Percentiles rank a stretch among this genome's conserved stretches.
Evolutionary conservation across 1,139 yeast genomes (phyloP).

Genomic region (Candida tropicalis): DNA sequence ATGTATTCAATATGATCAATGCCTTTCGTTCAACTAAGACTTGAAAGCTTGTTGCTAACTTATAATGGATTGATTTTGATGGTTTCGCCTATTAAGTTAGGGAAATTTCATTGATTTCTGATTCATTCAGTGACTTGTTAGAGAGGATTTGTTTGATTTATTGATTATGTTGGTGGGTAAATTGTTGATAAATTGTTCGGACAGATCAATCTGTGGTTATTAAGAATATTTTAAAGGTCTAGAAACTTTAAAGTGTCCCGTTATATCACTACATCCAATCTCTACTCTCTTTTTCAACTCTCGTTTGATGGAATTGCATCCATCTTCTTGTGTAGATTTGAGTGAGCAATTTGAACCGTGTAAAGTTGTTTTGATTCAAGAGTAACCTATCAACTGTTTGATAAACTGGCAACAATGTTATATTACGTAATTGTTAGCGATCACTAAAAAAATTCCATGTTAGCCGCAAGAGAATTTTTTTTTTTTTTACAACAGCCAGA

Average conservation of each 20-base stretch:
- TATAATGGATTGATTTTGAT: conserved; percentile 10
- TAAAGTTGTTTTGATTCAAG: no score
- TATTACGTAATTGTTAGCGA: conserved; percentile 5
- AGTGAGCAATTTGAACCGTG: no score
- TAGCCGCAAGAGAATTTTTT: conserved; percentile 5
- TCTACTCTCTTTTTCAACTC: background rate
- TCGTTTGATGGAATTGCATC: no score
- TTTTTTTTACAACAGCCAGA: background rate
- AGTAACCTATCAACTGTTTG: background rate
- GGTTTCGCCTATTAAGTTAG: conserved; percentile 56
- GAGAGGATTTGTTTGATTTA: conserved; percentile 15
- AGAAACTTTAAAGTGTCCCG: conserved; percentile 56
- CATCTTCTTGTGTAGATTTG: no score
- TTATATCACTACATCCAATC: conserved; percentile 58
- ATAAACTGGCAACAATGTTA: background rate
- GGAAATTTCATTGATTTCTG: conserved; percentile 23
- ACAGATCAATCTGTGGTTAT: conserved; percentile 50
- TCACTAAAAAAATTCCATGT: conserved; percentile 2
- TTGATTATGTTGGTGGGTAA: conserved; percentile 28
- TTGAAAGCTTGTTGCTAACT: conserved; percentile 19
- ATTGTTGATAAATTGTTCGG: conserved; percentile 46
- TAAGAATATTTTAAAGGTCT: conserved; percentile 47
- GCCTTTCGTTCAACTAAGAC: conserved; percentile 14
- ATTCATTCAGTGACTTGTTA: conserved; percentile 20
- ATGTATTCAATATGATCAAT: conserved; percentile 17